Percentiles rank a stretch among this genome's conserved stretches.
Conservation (phyloP, 306 rosid species). For the Rosa chinensis region DNA sequence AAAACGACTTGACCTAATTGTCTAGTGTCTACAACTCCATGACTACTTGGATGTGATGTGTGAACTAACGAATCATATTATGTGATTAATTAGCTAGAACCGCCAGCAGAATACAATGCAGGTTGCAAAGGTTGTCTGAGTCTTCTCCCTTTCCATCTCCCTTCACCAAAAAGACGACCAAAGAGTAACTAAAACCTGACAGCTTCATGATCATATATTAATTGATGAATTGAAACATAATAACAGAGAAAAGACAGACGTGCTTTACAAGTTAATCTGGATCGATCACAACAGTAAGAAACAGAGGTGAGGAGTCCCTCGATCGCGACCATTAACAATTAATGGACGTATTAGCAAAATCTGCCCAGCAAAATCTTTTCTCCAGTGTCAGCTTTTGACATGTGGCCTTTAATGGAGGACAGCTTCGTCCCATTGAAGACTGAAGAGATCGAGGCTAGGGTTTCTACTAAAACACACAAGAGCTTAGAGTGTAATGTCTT, state of each 20-base stretch:
- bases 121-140: slow-evolving; percentile 13
- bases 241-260: slow-evolving; percentile 2
- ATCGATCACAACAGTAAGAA: not conserved
- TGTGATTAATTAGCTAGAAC: not conserved
- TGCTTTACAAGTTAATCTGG: slow-evolving; percentile 8
- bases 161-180: not conserved
- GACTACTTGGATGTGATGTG: not conserved
- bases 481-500: slow-evolving; percentile 7
- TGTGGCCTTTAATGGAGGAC: slow-evolving; percentile 15
- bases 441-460: slow-evolving; percentile 12
- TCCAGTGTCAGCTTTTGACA: slow-evolving; percentile 18
- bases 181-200: slow-evolving; percentile 11
- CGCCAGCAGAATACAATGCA: not conserved
- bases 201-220: slow-evolving; percentile 1
- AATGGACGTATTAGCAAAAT: not conserved
- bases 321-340: not conserved
- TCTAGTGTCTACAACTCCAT: not conserved
- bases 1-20: not conserved
- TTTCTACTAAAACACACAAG: slow-evolving; percentile 5
- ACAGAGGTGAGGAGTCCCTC: slow-evolving; percentile 1
- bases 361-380: not conserved
- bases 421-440: slow-evolving; percentile 11
- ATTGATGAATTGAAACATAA: slow-evolving; percentile 7
- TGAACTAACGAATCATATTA: not conserved
- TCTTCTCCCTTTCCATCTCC: not conserved